A percentile compares a stretch with the other conserved stretches of the same genome.
Evolutionary conservation across 768 basidiomycete genomes (phyloP).

Genomic region (Arthromyces matolae): DNA sequence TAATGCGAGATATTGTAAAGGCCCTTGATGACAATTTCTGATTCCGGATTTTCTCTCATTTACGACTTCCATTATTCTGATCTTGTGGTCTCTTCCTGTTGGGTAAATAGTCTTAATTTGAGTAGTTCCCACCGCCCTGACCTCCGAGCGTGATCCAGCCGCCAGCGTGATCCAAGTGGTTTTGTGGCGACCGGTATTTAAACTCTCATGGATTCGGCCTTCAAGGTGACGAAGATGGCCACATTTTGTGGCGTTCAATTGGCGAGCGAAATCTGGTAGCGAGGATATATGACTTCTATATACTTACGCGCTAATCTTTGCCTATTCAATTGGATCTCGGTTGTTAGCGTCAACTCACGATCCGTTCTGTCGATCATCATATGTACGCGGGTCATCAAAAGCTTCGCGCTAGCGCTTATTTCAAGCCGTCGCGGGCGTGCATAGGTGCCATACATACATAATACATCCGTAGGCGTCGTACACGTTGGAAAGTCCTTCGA

Average conservation of each 20-base stretch:
- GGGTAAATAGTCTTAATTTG: too few relatives aligned
- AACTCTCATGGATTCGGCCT: background rate
- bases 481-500: conserved; percentile 1
- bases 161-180: background rate
- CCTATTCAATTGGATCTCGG: conserved; percentile 12
- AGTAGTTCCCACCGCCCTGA: too few relatives aligned
- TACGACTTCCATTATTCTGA: too few relatives aligned
- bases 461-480: too few relatives aligned
- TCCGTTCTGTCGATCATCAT: conserved; percentile 18
- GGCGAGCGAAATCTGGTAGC: conserved; percentile 13
- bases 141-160: too few relatives aligned
- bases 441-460: too few relatives aligned
- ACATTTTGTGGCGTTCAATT: conserved; percentile 7
- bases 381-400: conserved; percentile 19
- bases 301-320: conserved; percentile 1
- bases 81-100: too few relatives aligned
- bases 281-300: background rate
- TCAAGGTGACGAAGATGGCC: conserved; percentile 7
- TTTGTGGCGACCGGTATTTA: conserved; percentile 11
- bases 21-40: too few relatives aligned
- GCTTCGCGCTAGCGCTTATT: conserved; percentile 21
- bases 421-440: background rate
- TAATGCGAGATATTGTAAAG: too few relatives aligned
- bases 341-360: conserved; percentile 14
- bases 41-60: too few relatives aligned